Conservation (phyloP, 1,284 basidiomycete species). For the Termitomyces sp. region DNA sequence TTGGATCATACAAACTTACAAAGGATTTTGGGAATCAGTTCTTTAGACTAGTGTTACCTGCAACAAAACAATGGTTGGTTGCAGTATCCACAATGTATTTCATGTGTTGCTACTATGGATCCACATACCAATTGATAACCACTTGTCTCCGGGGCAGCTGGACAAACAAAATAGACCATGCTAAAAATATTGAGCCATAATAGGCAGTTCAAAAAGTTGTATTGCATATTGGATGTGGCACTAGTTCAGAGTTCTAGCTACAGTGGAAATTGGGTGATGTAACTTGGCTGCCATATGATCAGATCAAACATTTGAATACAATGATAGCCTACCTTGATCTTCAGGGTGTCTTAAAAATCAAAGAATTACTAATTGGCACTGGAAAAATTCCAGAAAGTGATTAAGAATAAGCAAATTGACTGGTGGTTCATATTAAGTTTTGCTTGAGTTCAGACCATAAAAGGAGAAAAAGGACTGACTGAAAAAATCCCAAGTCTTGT, state of each 20-base stretch:
- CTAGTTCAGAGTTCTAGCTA: conserved; percentile 21
- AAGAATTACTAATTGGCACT: background rate
- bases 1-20: background rate
- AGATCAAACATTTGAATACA: conserved; percentile 18
- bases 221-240: conserved; percentile 21
- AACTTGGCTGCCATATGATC: conserved; percentile 25
- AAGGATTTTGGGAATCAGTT: too few species aligned
- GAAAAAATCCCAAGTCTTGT: too few species aligned
- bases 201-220: conserved; percentile 22
- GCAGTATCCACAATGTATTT: too few species aligned
- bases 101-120: too few species aligned
- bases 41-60: too few species aligned
- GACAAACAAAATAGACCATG: too few species aligned
- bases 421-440: background rate
- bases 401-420: background rate
- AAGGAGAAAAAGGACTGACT: too few species aligned
- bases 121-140: too few species aligned
- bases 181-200: background rate
- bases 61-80: too few species aligned
- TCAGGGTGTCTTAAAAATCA: conserved; percentile 1
- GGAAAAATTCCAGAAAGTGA: background rate
- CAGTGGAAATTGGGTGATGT: conserved; percentile 26
- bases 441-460: too few species aligned
- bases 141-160: too few species aligned
- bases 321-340: conserved; percentile 20